Evolutionary conservation across 139 green algal genomes (phyloP).

Genomic region (Micromonas commoda): DNA sequence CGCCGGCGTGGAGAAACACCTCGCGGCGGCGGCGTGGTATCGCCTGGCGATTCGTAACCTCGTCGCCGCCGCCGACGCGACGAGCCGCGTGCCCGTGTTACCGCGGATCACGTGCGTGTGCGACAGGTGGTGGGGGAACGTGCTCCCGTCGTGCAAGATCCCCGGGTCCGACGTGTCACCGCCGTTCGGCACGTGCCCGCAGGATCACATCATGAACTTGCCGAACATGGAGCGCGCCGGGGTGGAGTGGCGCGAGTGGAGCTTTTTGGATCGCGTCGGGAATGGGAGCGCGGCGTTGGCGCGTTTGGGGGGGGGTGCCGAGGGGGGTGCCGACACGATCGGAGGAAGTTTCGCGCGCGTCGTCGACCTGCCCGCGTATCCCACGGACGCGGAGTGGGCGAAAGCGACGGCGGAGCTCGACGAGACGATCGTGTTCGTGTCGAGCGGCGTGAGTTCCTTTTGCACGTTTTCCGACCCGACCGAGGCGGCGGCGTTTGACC

Average conservation of each 20-base stretch:
- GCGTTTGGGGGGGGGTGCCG: no score
- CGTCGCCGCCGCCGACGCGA: not conserved
- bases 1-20: slow-evolving; percentile 12
- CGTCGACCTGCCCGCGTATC: not conserved
- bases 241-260: slow-evolving; percentile 60
- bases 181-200: slow-evolving; percentile 1
- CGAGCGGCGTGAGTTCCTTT: not conserved
- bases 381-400: not conserved
- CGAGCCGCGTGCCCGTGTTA: not conserved
- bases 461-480: not conserved
- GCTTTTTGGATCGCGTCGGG: slow-evolving; percentile 57
- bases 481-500: not conserved
- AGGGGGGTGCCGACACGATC: no score
- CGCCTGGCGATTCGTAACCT: slow-evolving; percentile 12
- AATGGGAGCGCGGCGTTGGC: not conserved
- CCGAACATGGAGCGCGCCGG: not conserved
- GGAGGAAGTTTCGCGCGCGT: no score
- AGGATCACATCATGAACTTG: slow-evolving; percentile 22
- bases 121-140: slow-evolving; percentile 23
- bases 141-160: slow-evolving; percentile 8
- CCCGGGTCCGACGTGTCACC: not conserved
- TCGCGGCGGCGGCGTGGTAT: slow-evolving; percentile 20
- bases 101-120: slow-evolving; percentile 14
- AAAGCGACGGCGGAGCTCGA: not conserved
- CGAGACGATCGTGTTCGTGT: not conserved